phyloP scores from a whole-genome alignment of 1,284 basidiomycete genomes.

The Chalciporus piperatoides region DNA sequence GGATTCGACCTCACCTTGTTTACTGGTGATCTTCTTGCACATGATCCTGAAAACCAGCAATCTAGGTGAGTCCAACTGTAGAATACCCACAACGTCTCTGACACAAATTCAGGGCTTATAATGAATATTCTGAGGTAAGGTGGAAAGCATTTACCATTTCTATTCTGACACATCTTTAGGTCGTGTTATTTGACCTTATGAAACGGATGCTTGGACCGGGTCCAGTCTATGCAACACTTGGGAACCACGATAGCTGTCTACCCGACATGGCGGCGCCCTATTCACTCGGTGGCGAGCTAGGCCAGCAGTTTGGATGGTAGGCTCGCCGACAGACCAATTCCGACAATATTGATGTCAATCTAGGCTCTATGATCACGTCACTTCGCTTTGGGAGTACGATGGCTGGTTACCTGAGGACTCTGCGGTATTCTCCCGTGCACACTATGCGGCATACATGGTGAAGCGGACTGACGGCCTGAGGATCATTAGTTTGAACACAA shows the following conservation, averaged over 20 bases:
- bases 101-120: conserved; percentile 37
- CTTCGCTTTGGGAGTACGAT: conserved; percentile 66
- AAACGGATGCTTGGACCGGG: conserved; percentile 57
- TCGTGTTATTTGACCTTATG: conserved; percentile 63
- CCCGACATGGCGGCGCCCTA: conserved; percentile 42
- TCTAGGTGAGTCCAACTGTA: conserved; percentile 42
- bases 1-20: conserved; percentile 68
- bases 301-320: conserved; percentile 63
- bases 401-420: conserved; percentile 64
- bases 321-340: not conserved
- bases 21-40: conserved; percentile 76
- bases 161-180: conserved; percentile 35
- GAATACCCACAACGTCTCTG: conserved; percentile 1
- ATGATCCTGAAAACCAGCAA: conserved; percentile 63
- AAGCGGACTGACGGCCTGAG: conserved; percentile 64
- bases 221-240: conserved; percentile 68
- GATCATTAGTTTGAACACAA: conserved; percentile 75
- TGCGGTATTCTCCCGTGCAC: conserved; percentile 56
- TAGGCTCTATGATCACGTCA: conserved; percentile 75
- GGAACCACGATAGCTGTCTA: conserved; percentile 59
- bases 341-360: conserved; percentile 1
- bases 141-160: not conserved
- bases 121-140: conserved; percentile 56
- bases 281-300: conserved; percentile 50
- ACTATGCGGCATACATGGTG: conserved; percentile 73